These are phyloP conservation scores for Erucastrum elatum DNA, from an alignment of 345 rosid genomes.

Conservation along the genomic window DNA sequence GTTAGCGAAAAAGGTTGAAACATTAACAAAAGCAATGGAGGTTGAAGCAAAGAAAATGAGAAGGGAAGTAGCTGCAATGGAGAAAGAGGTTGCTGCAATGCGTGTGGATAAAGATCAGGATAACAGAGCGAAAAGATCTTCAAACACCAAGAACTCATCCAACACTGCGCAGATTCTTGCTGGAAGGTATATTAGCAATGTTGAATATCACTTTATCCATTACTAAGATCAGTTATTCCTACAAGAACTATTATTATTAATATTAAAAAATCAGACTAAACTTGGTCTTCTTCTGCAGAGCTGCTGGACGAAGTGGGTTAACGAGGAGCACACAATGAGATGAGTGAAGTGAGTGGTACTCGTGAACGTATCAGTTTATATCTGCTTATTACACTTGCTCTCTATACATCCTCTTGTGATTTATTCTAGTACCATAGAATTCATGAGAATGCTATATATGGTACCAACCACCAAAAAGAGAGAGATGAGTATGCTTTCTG, in stretches of 20 bases:
- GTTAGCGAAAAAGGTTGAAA: conserved; percentile 92
- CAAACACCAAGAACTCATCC: conserved; percentile 64
- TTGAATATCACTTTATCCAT: background rate
- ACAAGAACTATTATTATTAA: background rate
- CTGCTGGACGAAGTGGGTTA: conserved; percentile 60
- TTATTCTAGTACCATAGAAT: conserved; percentile 21
- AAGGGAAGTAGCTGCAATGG: conserved; percentile 98
- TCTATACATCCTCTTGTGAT: conserved; percentile 31
- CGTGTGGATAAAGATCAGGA: conserved; percentile 92
- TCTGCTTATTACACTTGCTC: conserved; percentile 25
- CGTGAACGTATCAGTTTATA: conserved; percentile 6
- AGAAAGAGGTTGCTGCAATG: conserved; percentile 98
- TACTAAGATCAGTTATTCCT: background rate
- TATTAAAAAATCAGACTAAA: background rate
- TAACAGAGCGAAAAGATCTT: conserved; percentile 70
- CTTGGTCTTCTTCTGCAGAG: conserved; percentile 16
- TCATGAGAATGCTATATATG: conserved; percentile 14
- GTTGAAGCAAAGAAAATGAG: conserved; percentile 99
- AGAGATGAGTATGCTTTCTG: conserved; percentile 35
- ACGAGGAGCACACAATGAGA: conserved; percentile 66
- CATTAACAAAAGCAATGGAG: conserved; percentile 97
- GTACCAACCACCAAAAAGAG: background rate
- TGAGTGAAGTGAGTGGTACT: conserved; percentile 14
- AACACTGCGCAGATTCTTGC: conserved; percentile 78
- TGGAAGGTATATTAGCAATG: conserved; percentile 61